Evolutionary conservation across 1,284 basidiomycete species (phyloP).

Genomic region (Cryptococcus sp.): DNA sequence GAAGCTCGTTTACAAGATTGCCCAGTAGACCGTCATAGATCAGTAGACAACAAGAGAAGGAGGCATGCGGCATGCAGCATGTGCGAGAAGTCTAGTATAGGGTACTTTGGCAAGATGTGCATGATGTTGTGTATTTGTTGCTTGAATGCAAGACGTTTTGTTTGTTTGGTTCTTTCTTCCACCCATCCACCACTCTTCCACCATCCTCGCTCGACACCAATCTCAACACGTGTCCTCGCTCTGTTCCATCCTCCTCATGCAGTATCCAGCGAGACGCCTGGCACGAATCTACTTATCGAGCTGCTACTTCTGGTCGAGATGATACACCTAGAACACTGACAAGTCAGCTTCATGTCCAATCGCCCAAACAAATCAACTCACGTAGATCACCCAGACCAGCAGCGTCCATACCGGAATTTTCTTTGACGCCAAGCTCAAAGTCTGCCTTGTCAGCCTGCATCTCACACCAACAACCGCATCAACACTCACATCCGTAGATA

Average conservation of each 20-base stretch:
- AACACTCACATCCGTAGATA: conserved; percentile 77
- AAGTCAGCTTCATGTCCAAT: background rate
- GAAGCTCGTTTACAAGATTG: conserved; percentile 30
- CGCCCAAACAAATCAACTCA: conserved; percentile 13
- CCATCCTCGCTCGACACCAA: too few species aligned
- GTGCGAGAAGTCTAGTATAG: too few species aligned
- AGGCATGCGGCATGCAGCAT: too few species aligned
- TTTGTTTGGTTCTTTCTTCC: too few species aligned
- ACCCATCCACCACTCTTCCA: too few species aligned
- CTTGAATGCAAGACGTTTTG: background rate
- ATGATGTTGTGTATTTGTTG: background rate
- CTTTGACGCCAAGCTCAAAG: conserved; percentile 52
- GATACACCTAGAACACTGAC: conserved; percentile 3
- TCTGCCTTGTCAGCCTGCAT: conserved; percentile 24
- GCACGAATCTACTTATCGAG: too few species aligned
- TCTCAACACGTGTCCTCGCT: too few species aligned
- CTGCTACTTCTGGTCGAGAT: too few species aligned
- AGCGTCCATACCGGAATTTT: conserved; percentile 49
- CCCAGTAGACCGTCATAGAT: conserved; percentile 1
- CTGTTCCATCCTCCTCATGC: too few species aligned
- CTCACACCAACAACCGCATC: conserved; percentile 3
- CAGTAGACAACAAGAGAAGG: too few species aligned
- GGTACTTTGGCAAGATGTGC: too few species aligned
- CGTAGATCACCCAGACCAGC: conserved; percentile 48
- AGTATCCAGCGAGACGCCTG: too few species aligned